phyloP scores from a whole-genome alignment of 345 rosid species.

The Hibiscus mutabilis region DNA sequence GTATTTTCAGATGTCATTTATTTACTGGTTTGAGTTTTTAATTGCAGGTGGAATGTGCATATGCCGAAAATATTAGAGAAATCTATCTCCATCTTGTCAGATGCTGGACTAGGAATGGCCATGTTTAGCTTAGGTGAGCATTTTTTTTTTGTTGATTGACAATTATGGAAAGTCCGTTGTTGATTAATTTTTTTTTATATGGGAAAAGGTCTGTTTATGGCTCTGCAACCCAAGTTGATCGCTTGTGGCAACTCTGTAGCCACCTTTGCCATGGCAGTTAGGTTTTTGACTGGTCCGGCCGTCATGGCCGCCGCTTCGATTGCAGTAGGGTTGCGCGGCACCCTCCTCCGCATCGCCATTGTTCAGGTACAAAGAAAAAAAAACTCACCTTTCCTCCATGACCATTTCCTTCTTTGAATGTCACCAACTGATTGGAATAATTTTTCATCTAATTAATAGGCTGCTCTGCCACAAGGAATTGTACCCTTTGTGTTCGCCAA shows the following conservation, averaged over 20 bases:
- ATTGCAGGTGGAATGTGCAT: conserved; percentile 75
- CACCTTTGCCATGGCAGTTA: conserved; percentile 75
- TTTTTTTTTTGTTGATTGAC: background rate
- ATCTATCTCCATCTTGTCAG: conserved; percentile 88
- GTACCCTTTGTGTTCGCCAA: conserved; percentile 90
- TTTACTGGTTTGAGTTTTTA: conserved; percentile 5
- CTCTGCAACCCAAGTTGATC: conserved; percentile 88
- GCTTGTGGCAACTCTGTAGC: conserved; percentile 93
- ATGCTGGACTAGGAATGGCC: conserved; percentile 99
- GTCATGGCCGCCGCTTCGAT: conserved; percentile 86
- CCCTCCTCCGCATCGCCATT: conserved; percentile 78
- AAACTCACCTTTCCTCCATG: background rate
- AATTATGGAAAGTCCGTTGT: background rate
- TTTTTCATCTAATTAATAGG: conserved; percentile 28
- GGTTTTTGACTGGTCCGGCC: conserved; percentile 91
- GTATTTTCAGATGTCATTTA: background rate
- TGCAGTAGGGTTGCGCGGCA: conserved; percentile 71
- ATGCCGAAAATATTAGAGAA: conserved; percentile 73
- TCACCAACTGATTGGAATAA: background rate
- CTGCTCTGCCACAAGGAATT: conserved; percentile 83
- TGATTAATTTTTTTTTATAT: background rate
- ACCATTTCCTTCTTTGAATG: background rate
- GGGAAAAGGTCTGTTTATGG: conserved; percentile 84
- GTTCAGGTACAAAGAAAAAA: conserved; percentile 56
- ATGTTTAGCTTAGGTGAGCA: conserved; percentile 91